Percentiles rank a stretch among this genome's conserved stretches.
These are phyloP conservation scores for Tetracladium maxilliforme DNA, from an alignment of 2,329 filamentous ascomycete genomes.

Conservation along the genomic window DNA sequence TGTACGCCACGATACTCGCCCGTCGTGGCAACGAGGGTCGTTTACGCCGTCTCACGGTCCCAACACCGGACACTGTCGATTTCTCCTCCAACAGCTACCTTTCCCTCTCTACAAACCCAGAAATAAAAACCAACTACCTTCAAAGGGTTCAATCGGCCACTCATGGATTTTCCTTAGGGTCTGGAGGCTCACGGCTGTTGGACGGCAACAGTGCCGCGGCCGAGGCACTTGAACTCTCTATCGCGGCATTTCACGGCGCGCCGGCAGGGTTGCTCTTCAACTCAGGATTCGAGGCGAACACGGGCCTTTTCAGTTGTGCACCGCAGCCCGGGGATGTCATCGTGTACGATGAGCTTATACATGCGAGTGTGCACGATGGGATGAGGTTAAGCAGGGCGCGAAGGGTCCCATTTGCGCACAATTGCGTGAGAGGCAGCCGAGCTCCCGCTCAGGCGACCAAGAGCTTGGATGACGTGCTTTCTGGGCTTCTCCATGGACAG, in stretches of 20 bases:
- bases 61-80: conserved; percentile 55
- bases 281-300: conserved; percentile 52
- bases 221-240: conserved; percentile 27
- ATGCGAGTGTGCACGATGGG: conserved; percentile 67
- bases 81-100: conserved; percentile 73
- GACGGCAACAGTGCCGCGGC: conserved; percentile 32
- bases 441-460: conserved; percentile 3
- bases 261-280: conserved; percentile 34
- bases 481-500: conserved; percentile 14
- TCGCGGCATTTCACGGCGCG: conserved; percentile 31
- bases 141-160: conserved; percentile 6
- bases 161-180: conserved; percentile 26
- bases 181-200: conserved; percentile 35
- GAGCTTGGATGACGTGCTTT: too few species aligned
- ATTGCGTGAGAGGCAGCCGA: conserved; percentile 23
- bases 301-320: conserved; percentile 43
- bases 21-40: too few species aligned
- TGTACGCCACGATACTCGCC: too few species aligned
- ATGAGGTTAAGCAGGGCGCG: conserved; percentile 49
- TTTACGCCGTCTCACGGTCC: conserved; percentile 35
- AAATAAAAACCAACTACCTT: conserved; percentile 50
- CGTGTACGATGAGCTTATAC: conserved; percentile 61
- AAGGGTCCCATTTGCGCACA: conserved; percentile 40
- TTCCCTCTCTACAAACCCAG: conserved; percentile 43
- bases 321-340: conserved; percentile 47